Conservation (phyloP, 2,329 filamentous ascomycete genomes). For the Intubia oerlemansii region DNA sequence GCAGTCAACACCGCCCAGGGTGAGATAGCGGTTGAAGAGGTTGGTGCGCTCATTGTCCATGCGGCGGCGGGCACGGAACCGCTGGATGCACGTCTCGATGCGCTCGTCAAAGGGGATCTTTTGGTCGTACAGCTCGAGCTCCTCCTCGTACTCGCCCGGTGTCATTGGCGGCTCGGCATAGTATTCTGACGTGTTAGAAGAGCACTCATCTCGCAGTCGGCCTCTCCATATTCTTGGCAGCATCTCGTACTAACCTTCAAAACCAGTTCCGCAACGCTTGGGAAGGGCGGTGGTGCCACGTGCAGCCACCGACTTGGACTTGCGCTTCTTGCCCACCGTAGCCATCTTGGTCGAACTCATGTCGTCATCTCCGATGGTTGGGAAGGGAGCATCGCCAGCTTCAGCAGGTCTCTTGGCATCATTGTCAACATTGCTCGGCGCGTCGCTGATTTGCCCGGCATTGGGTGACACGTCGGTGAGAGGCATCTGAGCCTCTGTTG, state of each 20-base stretch:
- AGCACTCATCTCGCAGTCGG: neutral
- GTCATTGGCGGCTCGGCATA: conserved; percentile 65
- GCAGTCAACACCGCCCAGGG: conserved; percentile 59
- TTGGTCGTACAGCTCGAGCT: conserved; percentile 41
- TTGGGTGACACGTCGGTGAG: no score
- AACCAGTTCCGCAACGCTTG: conserved; percentile 36
- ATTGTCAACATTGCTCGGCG: no score
- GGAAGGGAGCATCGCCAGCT: no score
- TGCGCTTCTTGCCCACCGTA: conserved; percentile 24
- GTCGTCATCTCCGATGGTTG: no score
- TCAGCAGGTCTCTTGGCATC: no score
- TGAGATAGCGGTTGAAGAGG: conserved; percentile 62
- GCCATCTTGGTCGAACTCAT: no score
- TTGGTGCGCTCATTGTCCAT: conserved; percentile 38
- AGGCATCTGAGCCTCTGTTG: no score
- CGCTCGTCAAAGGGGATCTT: no score
- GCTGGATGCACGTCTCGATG: conserved; percentile 67
- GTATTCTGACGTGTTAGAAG: no score
- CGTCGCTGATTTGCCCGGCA: no score
- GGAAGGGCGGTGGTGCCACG: conserved; percentile 20
- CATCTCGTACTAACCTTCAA: conserved; percentile 31
- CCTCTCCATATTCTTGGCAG: neutral
- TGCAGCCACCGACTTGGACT: conserved; percentile 15
- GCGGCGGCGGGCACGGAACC: conserved; percentile 58
- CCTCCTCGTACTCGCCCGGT: conserved; percentile 41